Conservation (phyloP, 768 basidiomycete species). For the Galerina marginata region DNA sequence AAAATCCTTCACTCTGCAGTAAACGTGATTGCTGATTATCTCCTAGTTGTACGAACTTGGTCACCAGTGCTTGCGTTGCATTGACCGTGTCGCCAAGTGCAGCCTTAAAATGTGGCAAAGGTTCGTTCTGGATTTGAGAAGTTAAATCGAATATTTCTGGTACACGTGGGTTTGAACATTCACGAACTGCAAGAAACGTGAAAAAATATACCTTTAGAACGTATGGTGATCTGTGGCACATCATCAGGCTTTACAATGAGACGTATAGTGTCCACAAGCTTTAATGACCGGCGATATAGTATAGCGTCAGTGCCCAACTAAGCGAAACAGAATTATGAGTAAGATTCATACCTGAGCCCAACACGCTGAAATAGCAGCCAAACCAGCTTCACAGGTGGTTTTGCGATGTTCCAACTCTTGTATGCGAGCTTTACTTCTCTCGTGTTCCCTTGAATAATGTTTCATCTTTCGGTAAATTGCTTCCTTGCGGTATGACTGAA, state of each 20-base stretch:
- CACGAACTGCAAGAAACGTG: conserved; percentile 11
- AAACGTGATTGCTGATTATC: conserved; percentile 37
- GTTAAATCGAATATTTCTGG: conserved; percentile 56
- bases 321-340: not conserved
- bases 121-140: conserved; percentile 42
- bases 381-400: conserved; percentile 68
- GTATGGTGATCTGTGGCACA: conserved; percentile 45
- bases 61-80: conserved; percentile 64
- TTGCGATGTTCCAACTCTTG: conserved; percentile 70
- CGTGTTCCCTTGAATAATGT: conserved; percentile 78
- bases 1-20: conserved; percentile 44
- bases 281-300: conserved; percentile 4
- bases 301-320: too few relatives aligned
- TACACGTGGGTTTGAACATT: conserved; percentile 6
- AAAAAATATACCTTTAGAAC: conserved; percentile 42
- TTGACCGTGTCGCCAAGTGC: conserved; percentile 60
- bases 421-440: conserved; percentile 64
- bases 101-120: conserved; percentile 41
- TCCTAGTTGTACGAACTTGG: conserved; percentile 56
- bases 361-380: conserved; percentile 77
- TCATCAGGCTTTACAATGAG: conserved; percentile 60
- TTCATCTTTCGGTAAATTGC: conserved; percentile 86
- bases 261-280: conserved; percentile 74
- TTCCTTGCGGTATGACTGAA: conserved; percentile 83
- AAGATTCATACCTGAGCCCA: conserved; percentile 69